Base-by-base conservation (phyloP, 2,329 filamentous ascomycete species). In the Pseudogymnoascus sp. region DNA sequence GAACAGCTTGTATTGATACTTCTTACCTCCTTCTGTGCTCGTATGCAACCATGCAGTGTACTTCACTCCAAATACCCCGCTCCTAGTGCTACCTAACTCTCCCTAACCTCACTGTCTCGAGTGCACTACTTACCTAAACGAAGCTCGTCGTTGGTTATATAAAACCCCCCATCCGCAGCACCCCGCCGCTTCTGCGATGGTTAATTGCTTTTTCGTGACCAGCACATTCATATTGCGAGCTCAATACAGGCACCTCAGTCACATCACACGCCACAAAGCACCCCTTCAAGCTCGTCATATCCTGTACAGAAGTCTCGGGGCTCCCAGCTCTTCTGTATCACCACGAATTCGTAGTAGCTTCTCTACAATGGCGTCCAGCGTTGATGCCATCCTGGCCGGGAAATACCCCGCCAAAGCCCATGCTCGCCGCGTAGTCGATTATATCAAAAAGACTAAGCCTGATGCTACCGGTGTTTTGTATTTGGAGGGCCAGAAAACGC, bases 341-440 rank as follows among this genome's bases (percentile, higher is more conserved):
- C 9, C 28, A 30, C 41, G 26, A 52, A 52, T 23, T 52, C 41
- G 15, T 30, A 52, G 23, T 52, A 30, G 41, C 41, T 52, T 52
- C 41, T 57, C 55, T 12, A 57, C 55, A 38, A 57, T 57, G 55
- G 55, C 55, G 7, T 34, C 55, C 15, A 57, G 61, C 21, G 61
- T 62, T 21, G 67, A 69, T 57, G 56, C 59, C 38, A 74, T 85
- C 64, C 75, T 86, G 62, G 74, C 77, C 75, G 81, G 79, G 64
- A 86, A 86, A 69, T 86, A 86, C 72, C 94, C 94, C 21, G 92
- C 88, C 68, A 97, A 96, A 77, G 79, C 82, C 26, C 94, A 99
- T 74, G 90, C 89, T 62, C 82, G 82, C 67, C 85, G 87, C 63
- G 92, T 97, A n/a, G 88, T 86, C 61, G 83, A 90, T 62, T 87